A percentile compares a stretch with the other conserved stretches of the same genome.
phyloP scores from a whole-genome alignment of 164 flowering plant species.

The Tetrastigma voinierianum region DNA sequence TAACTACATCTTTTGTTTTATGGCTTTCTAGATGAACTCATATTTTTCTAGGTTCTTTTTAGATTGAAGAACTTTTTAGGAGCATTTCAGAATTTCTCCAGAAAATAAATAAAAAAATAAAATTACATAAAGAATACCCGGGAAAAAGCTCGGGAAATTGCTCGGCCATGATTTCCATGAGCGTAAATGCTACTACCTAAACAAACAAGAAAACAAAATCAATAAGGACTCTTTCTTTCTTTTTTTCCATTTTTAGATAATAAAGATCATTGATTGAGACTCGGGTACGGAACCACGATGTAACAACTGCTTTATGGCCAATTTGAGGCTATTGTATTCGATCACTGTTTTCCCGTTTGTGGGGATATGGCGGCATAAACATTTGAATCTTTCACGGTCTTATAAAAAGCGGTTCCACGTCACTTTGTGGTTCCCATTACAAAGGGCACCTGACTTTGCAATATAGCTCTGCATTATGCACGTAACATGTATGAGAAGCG shows the following conservation, averaged over 20 bases:
- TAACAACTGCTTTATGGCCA: background rate
- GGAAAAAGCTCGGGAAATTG: slow-evolving; percentile 96
- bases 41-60: no score
- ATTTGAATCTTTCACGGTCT: slow-evolving; percentile 65
- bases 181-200: slow-evolving; percentile 96
- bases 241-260: no score
- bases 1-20: no score
- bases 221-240: no score
- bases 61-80: no score
- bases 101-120: background rate
- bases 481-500: slow-evolving; percentile 5
- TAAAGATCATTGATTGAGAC: background rate
- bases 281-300: background rate
- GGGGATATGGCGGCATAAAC: slow-evolving; percentile 88
- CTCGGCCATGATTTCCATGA: slow-evolving; percentile 93
- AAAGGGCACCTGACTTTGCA: slow-evolving; percentile 91
- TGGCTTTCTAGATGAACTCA: no score
- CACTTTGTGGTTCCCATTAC: slow-evolving; percentile 98
- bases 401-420: slow-evolving; percentile 59
- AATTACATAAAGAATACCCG: slow-evolving; percentile 74
- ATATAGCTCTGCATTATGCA: slow-evolving; percentile 83
- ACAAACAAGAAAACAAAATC: slow-evolving; percentile 15
- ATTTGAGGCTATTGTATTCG: background rate
- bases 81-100: no score
- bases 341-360: slow-evolving; percentile 94